Evolutionary conservation across 2,329 filamentous ascomycete genomes (phyloP), one percentile per base, ranked within the genome.

Genomic region (Polychaeton citri): DNA sequence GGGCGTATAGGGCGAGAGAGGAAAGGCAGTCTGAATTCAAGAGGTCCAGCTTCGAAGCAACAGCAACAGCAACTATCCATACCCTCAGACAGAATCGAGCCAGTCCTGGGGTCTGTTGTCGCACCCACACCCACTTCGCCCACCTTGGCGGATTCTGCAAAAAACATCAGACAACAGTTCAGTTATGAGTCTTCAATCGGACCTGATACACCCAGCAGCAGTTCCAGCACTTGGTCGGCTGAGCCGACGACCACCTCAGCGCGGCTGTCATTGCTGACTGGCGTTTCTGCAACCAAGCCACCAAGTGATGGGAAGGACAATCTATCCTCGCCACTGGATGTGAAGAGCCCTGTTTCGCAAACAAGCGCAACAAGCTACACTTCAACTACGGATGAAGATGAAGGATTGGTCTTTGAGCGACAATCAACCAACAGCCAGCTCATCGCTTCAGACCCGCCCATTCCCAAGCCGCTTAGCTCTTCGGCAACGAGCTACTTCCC

Each of bases 381-480:
- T 24, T 82, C 79, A 18, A 86, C 81, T 3, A 92, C 83, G 1
- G 83, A 92, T 53, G 85, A 93, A 40, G 85, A 93, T 42, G 84
- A 92, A 34, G 61, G 74, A 12, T 62, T 85, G 19, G 76, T 79
- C 24, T 78, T 87, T 47, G 56, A 55, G 34, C 59, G 52, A 6
- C 57, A 55, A 21, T 44, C 56, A 19, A 43, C 18, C 45, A 30
- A 34, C 42, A 28, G 44, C 44, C 2, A 45, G 42, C 5, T 48
- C 46, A 32, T 57, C 52, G 40, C 55, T 58, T 34, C 50, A 48
- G 10, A 37, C 42, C 6, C 24, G 15, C 12, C 24, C 12, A 28
- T 28, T n/a, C n/a, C n/a, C n/a, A n/a, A n/a, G n/a, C n/a, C n/a
- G n/a, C n/a, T n/a, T n/a, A n/a, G n/a, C n/a, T n/a, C n/a, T n/a